phyloP scores from a whole-genome alignment of 202 grass and related monocot genomes.

The Saccharum hybrid region DNA sequence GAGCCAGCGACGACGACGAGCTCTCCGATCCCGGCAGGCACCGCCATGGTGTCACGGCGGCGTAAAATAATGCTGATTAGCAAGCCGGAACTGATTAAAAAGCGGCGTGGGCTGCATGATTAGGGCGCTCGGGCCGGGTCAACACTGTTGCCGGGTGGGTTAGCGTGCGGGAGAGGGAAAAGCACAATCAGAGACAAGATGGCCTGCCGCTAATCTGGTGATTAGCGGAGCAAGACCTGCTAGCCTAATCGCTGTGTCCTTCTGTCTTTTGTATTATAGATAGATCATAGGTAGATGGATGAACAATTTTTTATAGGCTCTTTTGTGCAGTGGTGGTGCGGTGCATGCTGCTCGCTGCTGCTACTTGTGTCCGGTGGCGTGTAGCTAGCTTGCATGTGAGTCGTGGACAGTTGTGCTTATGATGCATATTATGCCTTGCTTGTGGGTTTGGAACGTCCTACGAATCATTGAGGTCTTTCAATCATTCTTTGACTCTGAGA shows the following conservation, averaged over 20 bases:
- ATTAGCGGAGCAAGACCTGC: conserved; percentile 15
- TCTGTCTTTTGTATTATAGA: background rate
- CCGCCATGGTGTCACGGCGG: conserved; percentile 56
- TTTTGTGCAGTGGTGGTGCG: conserved; percentile 20
- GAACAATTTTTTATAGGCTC: background rate
- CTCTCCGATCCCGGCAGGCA: conserved; percentile 43
- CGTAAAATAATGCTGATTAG: conserved; percentile 37
- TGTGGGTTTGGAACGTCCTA: conserved; percentile 23
- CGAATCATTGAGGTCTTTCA: conserved; percentile 28
- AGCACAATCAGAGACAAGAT: conserved; percentile 3
- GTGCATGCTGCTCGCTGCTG: conserved; percentile 25
- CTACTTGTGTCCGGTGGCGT: conserved; percentile 13
- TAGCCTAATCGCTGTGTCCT: background rate
- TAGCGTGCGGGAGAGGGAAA: conserved; percentile 51
- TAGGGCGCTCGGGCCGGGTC: conserved; percentile 34
- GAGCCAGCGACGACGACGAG: too few relatives aligned
- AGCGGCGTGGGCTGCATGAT: conserved; percentile 58
- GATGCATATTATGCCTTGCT: conserved; percentile 19
- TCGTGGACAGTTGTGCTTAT: background rate
- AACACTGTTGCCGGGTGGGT: conserved; percentile 39
- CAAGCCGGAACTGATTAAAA: background rate
- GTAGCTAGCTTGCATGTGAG: background rate
- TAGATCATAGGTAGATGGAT: background rate
- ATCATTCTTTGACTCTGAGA: conserved; percentile 3
- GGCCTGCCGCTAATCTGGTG: conserved; percentile 43